Base-by-base conservation (phyloP, 345 rosid species). In the Mallotus nudiflorus region DNA sequence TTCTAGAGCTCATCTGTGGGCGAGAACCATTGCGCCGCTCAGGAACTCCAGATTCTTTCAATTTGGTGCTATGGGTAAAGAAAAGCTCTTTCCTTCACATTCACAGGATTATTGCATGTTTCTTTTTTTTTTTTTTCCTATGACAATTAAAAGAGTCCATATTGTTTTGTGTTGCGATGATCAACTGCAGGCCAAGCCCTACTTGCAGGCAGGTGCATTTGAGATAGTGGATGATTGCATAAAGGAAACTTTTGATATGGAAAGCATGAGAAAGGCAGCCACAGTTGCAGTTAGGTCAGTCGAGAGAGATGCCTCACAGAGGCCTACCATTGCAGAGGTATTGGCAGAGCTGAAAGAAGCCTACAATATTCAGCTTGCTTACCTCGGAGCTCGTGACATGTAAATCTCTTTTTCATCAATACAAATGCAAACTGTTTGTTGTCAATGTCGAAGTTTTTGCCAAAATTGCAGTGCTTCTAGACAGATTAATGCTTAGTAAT, bases 11-110 rank as follows among this genome's bases (percentile, higher is more conserved):
- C 72, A 91, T 93, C 67, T 93, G 98, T 64, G 98, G 97, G 65
- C 74, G 97, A 77, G 97, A 93, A 46, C 98, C 97, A 1, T 75
- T 93, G 72, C 89, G 76, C 52, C 97, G 86, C 61, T 79, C 82
- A 0, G 97, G 98, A 73, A 79, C 85, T 70, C 98, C 96, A 52
- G 96, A 93, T 76, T 89, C 97, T 70, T 93, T 93, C 89, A 93
- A 93, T 80, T 78, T 93, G 82, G 96, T 93, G 33, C 77, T 89
- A 84, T 89, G 97, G 98, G 97, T 93, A 81, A 75, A 35, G 0
- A 42, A 35, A 59, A 59, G 27, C 22, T 40, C 60, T 50, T 8
- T 55, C 44, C 44, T 72, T 54, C 27, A 37, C 24, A 35, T 19
- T 48, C 20, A 18, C 65, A 10, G 22, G 6, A 48, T 1, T 29